Conservation (phyloP, 192 early-diverging fungal species). For the Coemansia sp. region DNA sequence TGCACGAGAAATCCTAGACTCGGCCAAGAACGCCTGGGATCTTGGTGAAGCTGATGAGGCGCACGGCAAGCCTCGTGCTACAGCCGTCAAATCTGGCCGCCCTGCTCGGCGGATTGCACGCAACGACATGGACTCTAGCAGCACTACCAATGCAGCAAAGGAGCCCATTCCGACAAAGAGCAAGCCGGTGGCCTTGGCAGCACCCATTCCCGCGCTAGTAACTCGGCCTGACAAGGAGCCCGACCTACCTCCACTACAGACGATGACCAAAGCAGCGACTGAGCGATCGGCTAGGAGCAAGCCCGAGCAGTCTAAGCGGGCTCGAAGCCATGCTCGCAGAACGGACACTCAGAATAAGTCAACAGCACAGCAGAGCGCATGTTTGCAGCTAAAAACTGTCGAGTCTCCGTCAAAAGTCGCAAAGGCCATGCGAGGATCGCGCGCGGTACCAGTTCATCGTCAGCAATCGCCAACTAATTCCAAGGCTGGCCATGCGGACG, state of each 20-base stretch:
- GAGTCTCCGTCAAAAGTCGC: constrained; percentile 2
- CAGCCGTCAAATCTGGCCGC: no score
- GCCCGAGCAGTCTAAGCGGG: not conserved
- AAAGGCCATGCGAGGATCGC: constrained; percentile 6
- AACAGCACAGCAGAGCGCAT: not conserved
- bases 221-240: not conserved
- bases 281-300: not conserved
- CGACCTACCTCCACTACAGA: not conserved
- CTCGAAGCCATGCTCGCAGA: not conserved
- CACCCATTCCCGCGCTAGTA: not conserved
- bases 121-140: not conserved
- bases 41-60: constrained; percentile 4
- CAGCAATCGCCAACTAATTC: not conserved
- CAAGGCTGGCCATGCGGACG: not conserved
- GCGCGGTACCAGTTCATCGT: not conserved
- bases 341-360: not conserved
- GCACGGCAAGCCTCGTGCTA: not conserved
- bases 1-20: constrained; percentile 23
- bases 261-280: not conserved
- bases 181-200: not conserved
- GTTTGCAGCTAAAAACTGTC: not conserved
- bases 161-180: not conserved
- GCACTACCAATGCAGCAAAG: not conserved
- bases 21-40: constrained; percentile 38
- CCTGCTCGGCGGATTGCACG: not conserved